Percentiles rank a stretch among this genome's conserved stretches.
These are phyloP conservation scores for Glonium stellatum DNA, from an alignment of 495 filamentous ascomycete species.

Conservation along the genomic window DNA sequence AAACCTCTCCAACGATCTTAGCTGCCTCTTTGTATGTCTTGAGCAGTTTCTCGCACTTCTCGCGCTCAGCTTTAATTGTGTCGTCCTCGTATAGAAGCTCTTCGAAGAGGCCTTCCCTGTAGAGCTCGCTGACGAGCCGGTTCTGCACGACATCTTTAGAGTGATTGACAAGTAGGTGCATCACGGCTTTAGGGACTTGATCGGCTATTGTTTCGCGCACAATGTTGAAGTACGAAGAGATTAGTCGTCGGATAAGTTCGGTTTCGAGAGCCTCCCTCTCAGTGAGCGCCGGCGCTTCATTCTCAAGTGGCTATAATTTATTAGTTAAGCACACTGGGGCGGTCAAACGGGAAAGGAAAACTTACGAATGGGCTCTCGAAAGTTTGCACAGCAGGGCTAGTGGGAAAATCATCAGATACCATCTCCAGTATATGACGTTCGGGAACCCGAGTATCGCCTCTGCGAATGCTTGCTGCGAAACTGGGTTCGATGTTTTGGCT, in stretches of 20 bases:
- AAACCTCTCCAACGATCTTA: constrained; percentile 93
- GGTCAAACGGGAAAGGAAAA: constrained; percentile 1
- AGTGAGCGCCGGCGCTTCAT: constrained; percentile 72
- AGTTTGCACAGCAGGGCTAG: constrained; percentile 38
- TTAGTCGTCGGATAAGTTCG: constrained; percentile 90
- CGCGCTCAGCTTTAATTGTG: constrained; percentile 89
- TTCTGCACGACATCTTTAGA: constrained; percentile 98
- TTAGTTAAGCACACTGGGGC: constrained; percentile 27
- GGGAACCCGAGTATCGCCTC: constrained; percentile 56
- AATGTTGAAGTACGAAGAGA: constrained; percentile 97
- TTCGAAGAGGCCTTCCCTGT: constrained; percentile 86
- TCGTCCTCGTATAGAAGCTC: constrained; percentile 97
- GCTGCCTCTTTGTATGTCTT: constrained; percentile 94
- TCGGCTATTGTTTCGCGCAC: constrained; percentile 95
- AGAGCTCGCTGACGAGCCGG: constrained; percentile 87
- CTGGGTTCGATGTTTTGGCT: constrained; percentile 69
- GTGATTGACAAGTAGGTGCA: constrained; percentile 97
- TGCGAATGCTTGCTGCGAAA: constrained; percentile 74
- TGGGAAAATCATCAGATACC: constrained; percentile 17
- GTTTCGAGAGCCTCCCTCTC: constrained; percentile 96
- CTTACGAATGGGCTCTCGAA: constrained; percentile 57
- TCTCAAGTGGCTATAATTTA: constrained; percentile 35
- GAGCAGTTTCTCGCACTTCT: constrained; percentile 94
- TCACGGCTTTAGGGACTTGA: constrained; percentile 96
- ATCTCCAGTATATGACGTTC: constrained; percentile 29